A percentile compares a stretch with the other conserved stretches of the same genome.
Evolutionary conservation across 176 grass and related monocot species (phyloP).

Genomic region (Oryza longistaminata): DNA sequence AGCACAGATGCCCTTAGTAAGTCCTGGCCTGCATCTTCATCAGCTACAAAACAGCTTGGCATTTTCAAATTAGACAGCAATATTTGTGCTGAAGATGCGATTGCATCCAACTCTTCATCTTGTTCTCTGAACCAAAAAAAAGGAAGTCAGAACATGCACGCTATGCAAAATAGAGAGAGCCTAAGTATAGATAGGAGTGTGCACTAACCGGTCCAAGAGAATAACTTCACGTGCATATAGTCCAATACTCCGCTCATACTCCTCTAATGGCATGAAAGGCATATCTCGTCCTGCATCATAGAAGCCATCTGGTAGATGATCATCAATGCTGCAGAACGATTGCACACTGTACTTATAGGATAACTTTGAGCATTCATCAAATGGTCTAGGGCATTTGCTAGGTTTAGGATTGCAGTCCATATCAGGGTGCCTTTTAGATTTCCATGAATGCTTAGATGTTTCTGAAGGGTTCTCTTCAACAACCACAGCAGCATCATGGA

Average conservation of each 20-base stretch:
- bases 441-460: conserved; percentile 53
- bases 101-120: conserved; percentile 97
- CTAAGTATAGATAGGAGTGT: conserved; percentile 20
- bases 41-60: conserved; percentile 48
- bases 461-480: conserved; percentile 39
- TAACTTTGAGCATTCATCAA: conserved; percentile 65
- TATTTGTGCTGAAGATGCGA: conserved; percentile 75
- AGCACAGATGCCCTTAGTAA: conserved; percentile 77
- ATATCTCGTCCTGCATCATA: conserved; percentile 93
- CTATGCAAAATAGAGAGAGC: conserved; percentile 12
- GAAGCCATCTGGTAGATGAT: conserved; percentile 92
- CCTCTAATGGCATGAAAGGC: conserved; percentile 79
- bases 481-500: conserved; percentile 19
- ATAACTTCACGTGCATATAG: conserved; percentile 89
- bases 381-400: conserved; percentile 77
- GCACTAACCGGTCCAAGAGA: conserved; percentile 86
- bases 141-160: conserved; percentile 34
- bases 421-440: conserved; percentile 97
- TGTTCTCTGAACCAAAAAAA: conserved; percentile 58
- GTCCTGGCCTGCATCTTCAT: conserved; percentile 63
- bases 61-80: conserved; percentile 76
- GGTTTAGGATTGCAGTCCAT: conserved; percentile 92
- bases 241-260: conserved; percentile 66
- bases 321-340: conserved; percentile 87
- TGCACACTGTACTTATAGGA: conserved; percentile 86